Percentiles rank a stretch among this genome's conserved stretches.
Evolutionary conservation across 2,329 filamentous ascomycete genomes (phyloP).

Genomic region (Thelonectria rubi): DNA sequence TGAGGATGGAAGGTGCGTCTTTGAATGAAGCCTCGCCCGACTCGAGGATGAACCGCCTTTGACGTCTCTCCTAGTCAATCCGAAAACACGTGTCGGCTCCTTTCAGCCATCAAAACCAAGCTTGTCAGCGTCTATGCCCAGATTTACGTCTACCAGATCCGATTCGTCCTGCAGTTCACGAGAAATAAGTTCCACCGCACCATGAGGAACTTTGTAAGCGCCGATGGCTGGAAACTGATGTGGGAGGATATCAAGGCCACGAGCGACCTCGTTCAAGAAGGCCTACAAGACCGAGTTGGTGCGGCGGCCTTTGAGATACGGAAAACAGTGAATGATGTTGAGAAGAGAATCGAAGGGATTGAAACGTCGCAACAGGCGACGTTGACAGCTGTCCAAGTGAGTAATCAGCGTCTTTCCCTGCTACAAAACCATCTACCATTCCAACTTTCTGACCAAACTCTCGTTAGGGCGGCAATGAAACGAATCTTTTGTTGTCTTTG

Average conservation of each 20-base stretch:
- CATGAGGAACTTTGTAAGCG: not conserved
- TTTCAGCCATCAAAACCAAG: constrained; percentile 2
- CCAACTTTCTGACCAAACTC: not conserved
- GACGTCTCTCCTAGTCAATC: not conserved
- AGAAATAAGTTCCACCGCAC: not conserved
- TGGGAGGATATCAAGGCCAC: constrained; percentile 13
- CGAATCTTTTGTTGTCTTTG: constrained; percentile 8
- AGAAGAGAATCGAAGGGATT: not conserved
- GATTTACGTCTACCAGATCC: constrained; percentile 13
- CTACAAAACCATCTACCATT: not conserved
- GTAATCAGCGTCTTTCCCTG: not conserved
- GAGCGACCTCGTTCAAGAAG: not conserved
- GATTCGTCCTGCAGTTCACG: constrained; percentile 13
- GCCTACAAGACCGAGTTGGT: constrained; percentile 2
- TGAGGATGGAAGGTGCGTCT: not conserved
- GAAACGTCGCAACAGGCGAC: constrained; percentile 3
- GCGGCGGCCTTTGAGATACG: not conserved
- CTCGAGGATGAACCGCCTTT: not conserved
- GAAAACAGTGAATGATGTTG: not conserved
- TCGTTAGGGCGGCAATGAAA: not conserved
- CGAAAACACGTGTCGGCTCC: not conserved
- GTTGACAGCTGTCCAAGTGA: not conserved
- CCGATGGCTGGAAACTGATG: constrained; percentile 13
- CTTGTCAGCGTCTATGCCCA: constrained; percentile 16
- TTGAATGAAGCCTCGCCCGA: not conserved